Percentiles rank a stretch among this genome's conserved stretches.
Conservation (phyloP, 2,329 filamentous ascomycete species). For the Trichoderma semiorbis region DNA sequence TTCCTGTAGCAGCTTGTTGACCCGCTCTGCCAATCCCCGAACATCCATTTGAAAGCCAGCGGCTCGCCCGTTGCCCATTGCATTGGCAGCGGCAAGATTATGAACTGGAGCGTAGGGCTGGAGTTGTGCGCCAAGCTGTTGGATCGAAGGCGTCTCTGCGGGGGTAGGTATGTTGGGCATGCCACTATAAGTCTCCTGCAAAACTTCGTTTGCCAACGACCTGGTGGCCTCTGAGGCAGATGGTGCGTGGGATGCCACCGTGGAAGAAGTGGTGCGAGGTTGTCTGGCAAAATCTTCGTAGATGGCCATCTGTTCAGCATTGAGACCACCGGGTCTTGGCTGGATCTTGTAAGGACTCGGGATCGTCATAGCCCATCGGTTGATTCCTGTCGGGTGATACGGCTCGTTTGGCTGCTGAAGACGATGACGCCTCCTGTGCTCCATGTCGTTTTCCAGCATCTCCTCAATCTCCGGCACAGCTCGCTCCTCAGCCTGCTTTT, state of each 20-base stretch:
- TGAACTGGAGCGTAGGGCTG: conserved; percentile 56
- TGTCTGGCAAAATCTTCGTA: conserved; percentile 95
- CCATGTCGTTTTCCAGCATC: conserved; percentile 78
- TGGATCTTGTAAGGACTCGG: conserved; percentile 89
- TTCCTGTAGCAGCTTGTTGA: conserved; percentile 57
- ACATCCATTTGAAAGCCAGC: conserved; percentile 49
- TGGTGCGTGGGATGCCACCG: conserved; percentile 54
- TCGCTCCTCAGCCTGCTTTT: conserved; percentile 91
- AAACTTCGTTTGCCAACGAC: conserved; percentile 59
- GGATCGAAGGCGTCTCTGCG: conserved; percentile 56
- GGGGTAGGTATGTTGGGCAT: conserved; percentile 58
- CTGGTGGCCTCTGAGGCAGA: conserved; percentile 60
- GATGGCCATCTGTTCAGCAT: conserved; percentile 87
- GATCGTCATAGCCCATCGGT: conserved; percentile 89
- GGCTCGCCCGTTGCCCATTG: conserved; percentile 49
- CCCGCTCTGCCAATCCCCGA: conserved; percentile 50
- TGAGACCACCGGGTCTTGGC: conserved; percentile 66
- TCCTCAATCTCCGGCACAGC: conserved; percentile 94
- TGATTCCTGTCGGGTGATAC: conserved; percentile 78
- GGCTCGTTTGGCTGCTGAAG: conserved; percentile 74
- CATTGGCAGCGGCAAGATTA: conserved; percentile 29
- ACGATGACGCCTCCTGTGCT: conserved; percentile 72
- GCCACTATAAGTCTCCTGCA: conserved; percentile 58
- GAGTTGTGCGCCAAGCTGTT: conserved; percentile 51
- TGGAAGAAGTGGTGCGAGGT: conserved; percentile 59